Conservation (phyloP, 805 yeast species). For the Saccharomycopsis capsularis region DNA sequence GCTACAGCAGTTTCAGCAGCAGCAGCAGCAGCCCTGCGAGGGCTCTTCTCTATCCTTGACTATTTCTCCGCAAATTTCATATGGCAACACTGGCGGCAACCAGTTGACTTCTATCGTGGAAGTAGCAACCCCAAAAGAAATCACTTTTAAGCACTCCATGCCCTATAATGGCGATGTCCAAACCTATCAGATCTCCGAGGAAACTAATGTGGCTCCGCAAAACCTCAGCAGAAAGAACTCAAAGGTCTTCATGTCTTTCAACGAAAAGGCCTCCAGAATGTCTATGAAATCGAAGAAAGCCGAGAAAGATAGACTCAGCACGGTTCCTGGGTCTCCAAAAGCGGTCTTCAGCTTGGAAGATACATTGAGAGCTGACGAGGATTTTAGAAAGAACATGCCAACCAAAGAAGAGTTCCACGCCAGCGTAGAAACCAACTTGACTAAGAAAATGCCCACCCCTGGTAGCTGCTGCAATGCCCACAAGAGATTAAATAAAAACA, state of each 20-base stretch:
- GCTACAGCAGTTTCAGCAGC: background rate
- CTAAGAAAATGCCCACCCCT: background rate
- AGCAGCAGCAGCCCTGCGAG: background rate
- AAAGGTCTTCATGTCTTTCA: background rate
- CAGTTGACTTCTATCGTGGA: slow-evolving; percentile 11
- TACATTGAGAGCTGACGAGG: slow-evolving; percentile 17
- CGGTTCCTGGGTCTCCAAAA: slow-evolving; percentile 8
- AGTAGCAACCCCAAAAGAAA: slow-evolving; percentile 16
- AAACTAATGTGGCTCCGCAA: background rate
- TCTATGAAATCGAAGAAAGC: slow-evolving; percentile 1
- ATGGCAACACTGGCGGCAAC: background rate
- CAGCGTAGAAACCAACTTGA: slow-evolving; percentile 7
- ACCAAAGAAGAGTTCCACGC: slow-evolving; percentile 9
- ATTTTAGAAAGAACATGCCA: slow-evolving; percentile 6
- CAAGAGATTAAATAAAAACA: background rate
- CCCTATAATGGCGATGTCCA: background rate
- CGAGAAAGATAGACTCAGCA: background rate
- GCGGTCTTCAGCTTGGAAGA: slow-evolving; percentile 19
- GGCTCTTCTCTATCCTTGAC: background rate
- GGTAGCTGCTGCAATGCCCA: background rate
- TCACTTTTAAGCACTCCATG: background rate
- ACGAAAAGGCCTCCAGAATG: slow-evolving; percentile 1
- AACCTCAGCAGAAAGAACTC: background rate
- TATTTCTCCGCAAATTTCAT: background rate
- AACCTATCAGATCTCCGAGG: background rate